phyloP scores from a whole-genome alignment of 139 green algal species.

The Coelastrella sp. region DNA sequence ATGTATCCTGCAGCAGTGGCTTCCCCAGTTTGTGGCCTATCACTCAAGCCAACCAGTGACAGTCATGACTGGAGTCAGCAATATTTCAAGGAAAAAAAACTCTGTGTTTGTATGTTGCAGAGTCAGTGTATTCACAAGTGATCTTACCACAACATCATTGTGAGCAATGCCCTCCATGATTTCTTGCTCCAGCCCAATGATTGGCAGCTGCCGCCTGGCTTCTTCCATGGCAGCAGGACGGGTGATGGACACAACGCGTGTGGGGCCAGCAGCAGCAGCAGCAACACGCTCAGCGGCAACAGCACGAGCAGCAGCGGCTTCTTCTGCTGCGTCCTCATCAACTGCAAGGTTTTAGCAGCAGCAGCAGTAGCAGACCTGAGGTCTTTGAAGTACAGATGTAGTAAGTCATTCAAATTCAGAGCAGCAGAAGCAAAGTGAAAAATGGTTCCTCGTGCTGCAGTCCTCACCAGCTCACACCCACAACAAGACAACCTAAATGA shows the following conservation, averaged over 20 bases:
- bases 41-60: too few relatives aligned
- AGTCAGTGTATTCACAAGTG: neutral
- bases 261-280: conserved; percentile 43
- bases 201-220: conserved; percentile 77
- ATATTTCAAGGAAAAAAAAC: too few relatives aligned
- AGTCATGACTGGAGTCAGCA: too few relatives aligned
- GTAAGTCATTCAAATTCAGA: too few relatives aligned
- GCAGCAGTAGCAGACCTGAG: neutral
- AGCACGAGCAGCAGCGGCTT: conserved; percentile 29
- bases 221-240: conserved; percentile 66
- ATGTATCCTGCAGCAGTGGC: too few relatives aligned
- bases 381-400: neutral
- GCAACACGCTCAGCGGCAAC: conserved; percentile 46
- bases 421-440: too few relatives aligned
- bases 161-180: conserved; percentile 88
- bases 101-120: too few relatives aligned
- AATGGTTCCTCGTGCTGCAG: too few relatives aligned
- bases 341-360: neutral
- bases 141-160: conserved; percentile 75
- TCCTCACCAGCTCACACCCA: neutral
- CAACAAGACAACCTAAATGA: neutral
- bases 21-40: too few relatives aligned
- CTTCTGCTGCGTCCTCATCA: conserved; percentile 30
- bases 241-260: conserved; percentile 60
- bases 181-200: conserved; percentile 92